phyloP scores from a whole-genome alignment of 805 yeast species.

The Pichia gijzeniarum region DNA sequence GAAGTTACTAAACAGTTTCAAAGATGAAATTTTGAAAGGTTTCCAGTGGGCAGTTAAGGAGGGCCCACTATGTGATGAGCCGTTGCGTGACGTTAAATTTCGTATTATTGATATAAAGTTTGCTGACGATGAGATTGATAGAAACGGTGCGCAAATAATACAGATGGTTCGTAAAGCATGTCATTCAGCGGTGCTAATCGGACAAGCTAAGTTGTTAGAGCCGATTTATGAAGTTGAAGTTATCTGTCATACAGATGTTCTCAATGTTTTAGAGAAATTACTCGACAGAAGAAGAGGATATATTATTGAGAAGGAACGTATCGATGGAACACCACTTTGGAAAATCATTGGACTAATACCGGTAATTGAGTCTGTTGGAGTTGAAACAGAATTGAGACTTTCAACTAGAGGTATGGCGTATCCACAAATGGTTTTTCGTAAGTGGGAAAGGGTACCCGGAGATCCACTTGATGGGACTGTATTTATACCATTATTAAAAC shows the following conservation, averaged over 20 bases:
- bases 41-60: conserved; percentile 77
- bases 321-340: conserved; percentile 69
- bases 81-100: conserved; percentile 63
- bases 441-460: conserved; percentile 83
- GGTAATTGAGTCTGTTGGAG: conserved; percentile 83
- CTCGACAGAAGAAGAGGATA: conserved; percentile 68
- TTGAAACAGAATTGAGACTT: conserved; percentile 78
- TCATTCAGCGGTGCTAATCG: conserved; percentile 70
- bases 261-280: conserved; percentile 25
- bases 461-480: conserved; percentile 74
- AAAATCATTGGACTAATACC: conserved; percentile 65
- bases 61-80: conserved; percentile 92
- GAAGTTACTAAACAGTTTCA: conserved; percentile 36
- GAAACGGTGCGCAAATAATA: conserved; percentile 64
- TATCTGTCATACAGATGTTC: conserved; percentile 41
- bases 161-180: conserved; percentile 84
- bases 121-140: conserved; percentile 40
- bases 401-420: conserved; percentile 74
- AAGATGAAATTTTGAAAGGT: conserved; percentile 62
- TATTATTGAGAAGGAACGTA: conserved; percentile 39
- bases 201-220: conserved; percentile 74
- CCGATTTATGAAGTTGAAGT: conserved; percentile 65
- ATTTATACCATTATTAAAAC: conserved; percentile 60
- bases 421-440: conserved; percentile 56
- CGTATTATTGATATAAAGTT: conserved; percentile 56